Conservation (phyloP, 768 basidiomycete species). For the Leccinum subtestaceum region DNA sequence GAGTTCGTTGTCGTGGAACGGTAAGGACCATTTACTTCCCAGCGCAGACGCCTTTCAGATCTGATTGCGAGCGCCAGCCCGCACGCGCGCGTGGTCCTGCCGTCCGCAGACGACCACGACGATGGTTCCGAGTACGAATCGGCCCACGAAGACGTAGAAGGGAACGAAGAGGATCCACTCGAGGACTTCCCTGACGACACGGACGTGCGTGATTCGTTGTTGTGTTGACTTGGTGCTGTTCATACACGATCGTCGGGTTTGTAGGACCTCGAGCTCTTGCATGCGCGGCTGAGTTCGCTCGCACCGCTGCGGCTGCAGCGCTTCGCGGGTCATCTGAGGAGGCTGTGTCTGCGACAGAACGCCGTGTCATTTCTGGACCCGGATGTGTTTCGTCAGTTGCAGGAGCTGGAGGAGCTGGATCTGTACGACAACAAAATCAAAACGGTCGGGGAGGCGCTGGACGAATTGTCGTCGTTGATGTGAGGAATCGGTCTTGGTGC, state of each 20-base stretch:
- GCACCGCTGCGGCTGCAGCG: constrained; percentile 65
- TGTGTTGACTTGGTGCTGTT: not conserved
- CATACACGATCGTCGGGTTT: not conserved
- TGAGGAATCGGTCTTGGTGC: constrained; percentile 33
- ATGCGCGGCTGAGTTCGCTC: constrained; percentile 71
- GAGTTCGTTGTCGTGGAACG: constrained; percentile 25
- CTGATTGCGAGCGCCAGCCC: constrained; percentile 19
- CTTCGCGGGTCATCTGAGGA: constrained; percentile 67
- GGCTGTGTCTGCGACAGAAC: constrained; percentile 86
- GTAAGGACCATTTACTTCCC: constrained; percentile 8
- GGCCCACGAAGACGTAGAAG: constrained; percentile 40
- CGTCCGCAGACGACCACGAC: constrained; percentile 30
- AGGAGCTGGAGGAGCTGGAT: constrained; percentile 83
- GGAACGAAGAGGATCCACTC: constrained; percentile 63
- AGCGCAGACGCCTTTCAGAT: not conserved
- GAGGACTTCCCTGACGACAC: constrained; percentile 82
- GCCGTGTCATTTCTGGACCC: constrained; percentile 70
- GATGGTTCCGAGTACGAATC: constrained; percentile 38
- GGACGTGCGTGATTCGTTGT: constrained; percentile 49
- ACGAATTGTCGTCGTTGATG: constrained; percentile 53
- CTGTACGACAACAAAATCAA: constrained; percentile 96
- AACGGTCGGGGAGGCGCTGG: constrained; percentile 61
- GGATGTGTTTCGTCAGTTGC: constrained; percentile 63
- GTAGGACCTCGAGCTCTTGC: constrained; percentile 85
- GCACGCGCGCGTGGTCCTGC: constrained; percentile 48